Conservation (phyloP, 805 yeast genomes). For the Debaryomyces hansenii region DNA sequence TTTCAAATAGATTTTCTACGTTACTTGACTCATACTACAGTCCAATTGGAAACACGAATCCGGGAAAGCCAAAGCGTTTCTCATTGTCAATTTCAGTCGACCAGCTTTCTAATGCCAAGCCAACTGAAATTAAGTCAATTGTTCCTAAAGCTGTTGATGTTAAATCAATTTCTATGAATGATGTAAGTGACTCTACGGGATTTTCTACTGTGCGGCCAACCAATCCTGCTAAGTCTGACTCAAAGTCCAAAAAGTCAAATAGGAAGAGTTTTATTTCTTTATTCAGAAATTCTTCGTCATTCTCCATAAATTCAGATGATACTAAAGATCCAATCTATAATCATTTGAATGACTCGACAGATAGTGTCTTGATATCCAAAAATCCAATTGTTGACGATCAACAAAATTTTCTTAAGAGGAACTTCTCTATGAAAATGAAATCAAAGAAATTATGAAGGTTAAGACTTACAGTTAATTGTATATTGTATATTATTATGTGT, state of each 20-base stretch:
- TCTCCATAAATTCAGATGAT: background rate
- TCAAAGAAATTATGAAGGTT: constrained; percentile 9
- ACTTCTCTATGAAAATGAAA: constrained; percentile 16
- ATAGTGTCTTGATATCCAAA: background rate
- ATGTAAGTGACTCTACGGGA: background rate
- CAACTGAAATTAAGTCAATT: background rate
- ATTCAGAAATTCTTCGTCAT: constrained; percentile 8
- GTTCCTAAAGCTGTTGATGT: no score
- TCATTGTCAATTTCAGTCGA: constrained; percentile 9
- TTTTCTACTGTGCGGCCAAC: background rate
- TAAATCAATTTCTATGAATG: background rate
- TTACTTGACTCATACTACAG: constrained; percentile 18
- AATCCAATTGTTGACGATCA: constrained; percentile 1
- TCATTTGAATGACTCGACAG: constrained; percentile 1
- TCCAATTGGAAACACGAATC: constrained; percentile 13
- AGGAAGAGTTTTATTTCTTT: constrained; percentile 16
- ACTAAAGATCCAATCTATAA: background rate
- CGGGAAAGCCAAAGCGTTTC: constrained; percentile 11
- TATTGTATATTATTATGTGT: background rate
- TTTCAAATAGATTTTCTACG: constrained; percentile 15
- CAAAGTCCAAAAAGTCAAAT: constrained; percentile 2
- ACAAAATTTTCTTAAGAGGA: constrained; percentile 10
- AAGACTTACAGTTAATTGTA: background rate
- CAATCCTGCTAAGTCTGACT: background rate
- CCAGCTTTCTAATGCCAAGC: background rate